phyloP scores from a whole-genome alignment of 2,329 filamentous ascomycete genomes.

The Zelopaecilomyces penicillatus region DNA sequence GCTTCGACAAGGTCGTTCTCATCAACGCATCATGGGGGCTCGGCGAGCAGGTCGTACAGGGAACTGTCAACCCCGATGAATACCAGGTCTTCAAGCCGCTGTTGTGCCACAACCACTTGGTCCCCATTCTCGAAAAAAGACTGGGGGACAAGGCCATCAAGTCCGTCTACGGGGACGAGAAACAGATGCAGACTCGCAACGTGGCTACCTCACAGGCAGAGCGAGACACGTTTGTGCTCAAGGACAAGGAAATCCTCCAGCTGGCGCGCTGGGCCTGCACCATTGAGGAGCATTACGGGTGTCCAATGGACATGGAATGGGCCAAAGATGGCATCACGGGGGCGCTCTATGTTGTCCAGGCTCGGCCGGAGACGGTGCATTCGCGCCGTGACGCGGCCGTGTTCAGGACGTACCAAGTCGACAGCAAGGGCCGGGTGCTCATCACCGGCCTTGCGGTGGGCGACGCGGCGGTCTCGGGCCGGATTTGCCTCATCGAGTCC shows the following conservation, averaged over 20 bases:
- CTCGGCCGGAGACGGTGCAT: slow-evolving; percentile 28
- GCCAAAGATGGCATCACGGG: slow-evolving; percentile 23
- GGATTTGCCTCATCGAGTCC: slow-evolving; percentile 23
- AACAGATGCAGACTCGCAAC: slow-evolving; percentile 21
- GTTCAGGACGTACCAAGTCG: slow-evolving; percentile 25
- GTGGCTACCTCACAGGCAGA: slow-evolving; percentile 29
- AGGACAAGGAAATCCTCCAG: slow-evolving; percentile 25
- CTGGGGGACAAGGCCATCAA: slow-evolving; percentile 26
- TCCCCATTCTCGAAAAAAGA: slow-evolving; percentile 27
- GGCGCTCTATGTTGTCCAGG: slow-evolving; percentile 27
- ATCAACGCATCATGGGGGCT: slow-evolving; percentile 29
- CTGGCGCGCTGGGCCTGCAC: slow-evolving; percentile 26
- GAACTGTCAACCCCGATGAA: slow-evolving; percentile 29
- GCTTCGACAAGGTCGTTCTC: slow-evolving; percentile 29
- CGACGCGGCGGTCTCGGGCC: slow-evolving; percentile 23
- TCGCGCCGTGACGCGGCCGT: slow-evolving; percentile 21
- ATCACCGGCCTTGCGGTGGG: slow-evolving; percentile 24
- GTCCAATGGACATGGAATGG: slow-evolving; percentile 32
- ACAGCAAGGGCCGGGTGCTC: slow-evolving; percentile 19
- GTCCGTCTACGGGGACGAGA: slow-evolving; percentile 23
- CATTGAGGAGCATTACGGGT: slow-evolving; percentile 26
- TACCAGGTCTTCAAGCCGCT: slow-evolving; percentile 31
- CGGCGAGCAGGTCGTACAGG: slow-evolving; percentile 30
- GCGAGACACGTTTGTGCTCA: slow-evolving; percentile 22
- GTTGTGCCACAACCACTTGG: slow-evolving; percentile 14